Evolutionary conservation across 148 eudicot genomes (phyloP).

Genomic region (Dysphania ambrosioides): DNA sequence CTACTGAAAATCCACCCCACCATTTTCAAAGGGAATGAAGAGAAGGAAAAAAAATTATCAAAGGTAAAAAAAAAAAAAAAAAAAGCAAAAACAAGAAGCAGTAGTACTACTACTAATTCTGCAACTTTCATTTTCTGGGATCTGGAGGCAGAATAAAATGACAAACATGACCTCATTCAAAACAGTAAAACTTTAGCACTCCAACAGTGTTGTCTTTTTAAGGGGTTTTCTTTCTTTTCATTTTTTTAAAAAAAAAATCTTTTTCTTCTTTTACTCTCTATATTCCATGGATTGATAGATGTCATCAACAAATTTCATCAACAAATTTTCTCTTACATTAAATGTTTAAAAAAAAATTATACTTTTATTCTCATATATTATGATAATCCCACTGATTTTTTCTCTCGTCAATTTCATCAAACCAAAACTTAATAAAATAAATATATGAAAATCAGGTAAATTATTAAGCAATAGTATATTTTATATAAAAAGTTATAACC

Average conservation of each 20-base stretch:
- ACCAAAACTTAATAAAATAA: too few relatives aligned
- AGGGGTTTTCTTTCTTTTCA: background rate
- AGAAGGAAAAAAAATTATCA: background rate
- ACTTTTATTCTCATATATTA: too few relatives aligned
- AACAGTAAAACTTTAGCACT: background rate
- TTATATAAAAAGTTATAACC: too few relatives aligned
- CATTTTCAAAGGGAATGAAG: background rate
- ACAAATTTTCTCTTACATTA: too few relatives aligned
- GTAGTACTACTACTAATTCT: background rate
- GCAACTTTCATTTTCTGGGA: constrained; percentile 31
- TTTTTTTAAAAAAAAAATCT: background rate
- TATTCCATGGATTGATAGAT: too few relatives aligned
- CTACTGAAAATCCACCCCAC: background rate
- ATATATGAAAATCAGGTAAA: too few relatives aligned
- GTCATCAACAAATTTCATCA: too few relatives aligned
- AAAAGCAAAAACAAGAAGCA: constrained; percentile 9
- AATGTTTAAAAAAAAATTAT: too few relatives aligned
- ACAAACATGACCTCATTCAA: constrained; percentile 10
- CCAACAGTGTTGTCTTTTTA: background rate
- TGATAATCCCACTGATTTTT: too few relatives aligned
- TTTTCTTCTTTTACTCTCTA: too few relatives aligned
- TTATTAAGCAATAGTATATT: too few relatives aligned
- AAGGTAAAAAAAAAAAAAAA: background rate
- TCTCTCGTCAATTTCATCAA: too few relatives aligned
- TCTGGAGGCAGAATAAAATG: constrained; percentile 25